Evolutionary conservation across 139 green algal genomes (phyloP).

Genomic region (Chlorella sp.): DNA sequence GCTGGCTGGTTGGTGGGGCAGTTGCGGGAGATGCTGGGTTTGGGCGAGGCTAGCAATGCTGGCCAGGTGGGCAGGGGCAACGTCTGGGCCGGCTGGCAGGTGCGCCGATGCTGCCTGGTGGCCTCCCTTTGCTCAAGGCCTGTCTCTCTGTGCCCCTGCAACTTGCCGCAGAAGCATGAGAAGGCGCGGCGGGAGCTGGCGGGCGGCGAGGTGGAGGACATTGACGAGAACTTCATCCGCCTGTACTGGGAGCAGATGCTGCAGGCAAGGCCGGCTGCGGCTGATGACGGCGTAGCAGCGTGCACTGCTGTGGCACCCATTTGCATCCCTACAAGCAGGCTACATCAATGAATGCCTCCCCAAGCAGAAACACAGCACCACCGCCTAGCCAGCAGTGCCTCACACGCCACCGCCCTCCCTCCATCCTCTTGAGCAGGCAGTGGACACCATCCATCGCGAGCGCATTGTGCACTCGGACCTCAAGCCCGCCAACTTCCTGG

Average conservation of each 20-base stretch:
- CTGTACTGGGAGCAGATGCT: slow-evolving; percentile 99
- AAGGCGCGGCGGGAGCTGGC: slow-evolving; percentile 30
- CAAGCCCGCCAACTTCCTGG: slow-evolving; percentile 97
- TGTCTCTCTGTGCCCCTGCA: too few species aligned
- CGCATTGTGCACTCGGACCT: slow-evolving; percentile 97
- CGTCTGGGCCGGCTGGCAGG: neutral
- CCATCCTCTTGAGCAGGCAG: slow-evolving; percentile 68
- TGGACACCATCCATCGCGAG: slow-evolving; percentile 92
- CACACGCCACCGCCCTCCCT: neutral
- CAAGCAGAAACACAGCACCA: too few species aligned
- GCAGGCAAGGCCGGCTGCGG: slow-evolving; percentile 37
- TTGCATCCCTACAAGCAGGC: too few species aligned
- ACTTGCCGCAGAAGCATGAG: slow-evolving; percentile 33
- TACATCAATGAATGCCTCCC: too few species aligned
- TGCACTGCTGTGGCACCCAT: neutral
- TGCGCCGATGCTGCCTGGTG: neutral
- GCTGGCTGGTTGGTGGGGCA: neutral
- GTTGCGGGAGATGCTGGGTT: too few species aligned
- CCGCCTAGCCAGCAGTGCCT: neutral
- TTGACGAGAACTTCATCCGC: slow-evolving; percentile 96
- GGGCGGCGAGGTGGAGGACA: slow-evolving; percentile 10
- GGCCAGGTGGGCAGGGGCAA: too few species aligned
- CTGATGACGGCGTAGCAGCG: neutral
- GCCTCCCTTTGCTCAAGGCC: too few species aligned
- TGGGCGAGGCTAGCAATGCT: too few species aligned